phyloP scores from a whole-genome alignment of 2,329 filamentous ascomycete genomes.

The Whalleya microplaca region DNA sequence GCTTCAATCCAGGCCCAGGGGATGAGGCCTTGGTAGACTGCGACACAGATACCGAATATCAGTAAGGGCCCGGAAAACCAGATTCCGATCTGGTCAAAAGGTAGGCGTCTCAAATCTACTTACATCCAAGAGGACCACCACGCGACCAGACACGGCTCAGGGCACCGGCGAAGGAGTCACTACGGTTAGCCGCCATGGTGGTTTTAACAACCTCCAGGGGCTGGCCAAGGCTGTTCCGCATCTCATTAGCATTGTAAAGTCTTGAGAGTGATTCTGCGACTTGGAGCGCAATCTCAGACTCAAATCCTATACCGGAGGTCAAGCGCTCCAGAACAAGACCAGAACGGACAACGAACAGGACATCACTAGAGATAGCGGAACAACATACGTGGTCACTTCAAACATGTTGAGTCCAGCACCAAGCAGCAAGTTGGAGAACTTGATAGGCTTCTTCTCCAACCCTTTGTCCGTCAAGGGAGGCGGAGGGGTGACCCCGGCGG shows the following conservation, averaged over 20 bases:
- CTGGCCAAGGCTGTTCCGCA: conserved; percentile 54
- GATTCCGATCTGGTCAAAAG: conserved; percentile 6
- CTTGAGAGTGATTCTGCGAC: background rate
- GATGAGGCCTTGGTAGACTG: conserved; percentile 99
- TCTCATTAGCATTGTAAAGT: background rate
- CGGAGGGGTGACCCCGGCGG: conserved; percentile 54
- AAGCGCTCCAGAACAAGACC: background rate
- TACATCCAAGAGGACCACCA: conserved; percentile 93
- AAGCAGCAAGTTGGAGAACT: conserved; percentile 98
- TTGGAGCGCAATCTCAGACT: background rate
- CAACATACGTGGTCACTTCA: conserved; percentile 64
- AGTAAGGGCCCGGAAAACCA: conserved; percentile 19
- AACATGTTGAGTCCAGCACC: conserved; percentile 95
- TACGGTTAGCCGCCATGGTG: conserved; percentile 97
- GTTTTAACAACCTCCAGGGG: conserved; percentile 99
- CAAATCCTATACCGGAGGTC: background rate
- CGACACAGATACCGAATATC: conserved; percentile 23
- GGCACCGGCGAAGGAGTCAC: conserved; percentile 81
- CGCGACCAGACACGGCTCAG: conserved; percentile 89
- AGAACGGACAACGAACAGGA: background rate
- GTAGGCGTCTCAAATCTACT: conserved; percentile 45
- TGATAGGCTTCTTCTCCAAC: conserved; percentile 99
- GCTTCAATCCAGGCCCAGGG: conserved; percentile 99
- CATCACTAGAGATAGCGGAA: background rate
- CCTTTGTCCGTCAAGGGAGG: conserved; percentile 50